These are phyloP conservation scores for Meredithiella fracta DNA, from an alignment of 2,329 filamentous ascomycete species.

Conservation along the genomic window DNA sequence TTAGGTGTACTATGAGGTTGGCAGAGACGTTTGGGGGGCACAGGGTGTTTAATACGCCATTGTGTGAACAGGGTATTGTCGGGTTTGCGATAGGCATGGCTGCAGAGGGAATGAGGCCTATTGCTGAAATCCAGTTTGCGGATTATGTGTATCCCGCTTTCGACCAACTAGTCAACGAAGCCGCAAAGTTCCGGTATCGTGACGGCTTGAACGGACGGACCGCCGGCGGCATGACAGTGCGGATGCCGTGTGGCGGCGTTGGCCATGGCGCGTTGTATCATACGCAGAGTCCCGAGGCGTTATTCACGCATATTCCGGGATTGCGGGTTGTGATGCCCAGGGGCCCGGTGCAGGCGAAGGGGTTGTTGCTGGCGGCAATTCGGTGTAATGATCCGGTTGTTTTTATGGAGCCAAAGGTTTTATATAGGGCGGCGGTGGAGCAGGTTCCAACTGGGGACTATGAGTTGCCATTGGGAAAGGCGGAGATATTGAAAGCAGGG, in stretches of 20 bases:
- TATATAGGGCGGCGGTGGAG: conserved; percentile 83
- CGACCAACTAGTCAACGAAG: conserved; percentile 88
- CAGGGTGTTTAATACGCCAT: conserved; percentile 87
- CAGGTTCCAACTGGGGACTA: conserved; percentile 72
- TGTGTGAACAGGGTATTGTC: conserved; percentile 86
- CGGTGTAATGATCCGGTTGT: conserved; percentile 72
- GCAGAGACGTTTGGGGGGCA: conserved; percentile 74
- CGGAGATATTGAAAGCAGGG: conserved; percentile 67
- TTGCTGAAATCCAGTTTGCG: conserved; percentile 91
- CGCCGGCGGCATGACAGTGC: conserved; percentile 65
- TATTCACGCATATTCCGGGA: conserved; percentile 80
- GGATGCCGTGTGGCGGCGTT: conserved; percentile 82
- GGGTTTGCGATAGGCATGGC: conserved; percentile 86
- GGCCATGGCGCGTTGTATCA: conserved; percentile 82
- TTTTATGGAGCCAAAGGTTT: conserved; percentile 86
- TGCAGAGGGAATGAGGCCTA: conserved; percentile 77
- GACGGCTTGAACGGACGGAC: conserved; percentile 41
- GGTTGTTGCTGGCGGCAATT: conserved; percentile 61
- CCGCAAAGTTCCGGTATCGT: conserved; percentile 71
- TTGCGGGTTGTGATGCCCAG: conserved; percentile 73
- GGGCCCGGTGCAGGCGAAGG: conserved; percentile 77
- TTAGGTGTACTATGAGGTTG: conserved; percentile 83
- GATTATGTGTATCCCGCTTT: conserved; percentile 90
- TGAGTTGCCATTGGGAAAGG: conserved; percentile 69
- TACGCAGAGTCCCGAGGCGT: conserved; percentile 71